Evolutionary conservation across 345 rosid species (phyloP).

Genomic region (Viola odorata): DNA sequence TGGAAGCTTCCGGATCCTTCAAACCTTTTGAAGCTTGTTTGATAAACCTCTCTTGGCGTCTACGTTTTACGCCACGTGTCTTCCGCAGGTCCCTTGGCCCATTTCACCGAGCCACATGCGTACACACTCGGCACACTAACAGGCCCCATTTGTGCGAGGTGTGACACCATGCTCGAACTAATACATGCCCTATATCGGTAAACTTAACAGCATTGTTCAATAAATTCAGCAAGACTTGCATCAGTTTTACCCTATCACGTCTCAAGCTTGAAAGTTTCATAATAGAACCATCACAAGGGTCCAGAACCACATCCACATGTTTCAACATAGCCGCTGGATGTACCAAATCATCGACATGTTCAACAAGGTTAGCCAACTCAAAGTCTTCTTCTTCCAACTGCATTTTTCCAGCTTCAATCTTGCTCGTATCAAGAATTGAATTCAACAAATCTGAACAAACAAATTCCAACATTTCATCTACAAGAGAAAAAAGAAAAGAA

Average conservation of each 20-base stretch:
- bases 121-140: slow-evolving; percentile 21
- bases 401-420: slow-evolving; percentile 80
- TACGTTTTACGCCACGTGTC: too few relatives aligned
- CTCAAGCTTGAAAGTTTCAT: slow-evolving; percentile 37
- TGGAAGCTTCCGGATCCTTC: too few relatives aligned
- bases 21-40: slow-evolving; percentile 15
- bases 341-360: slow-evolving; percentile 49
- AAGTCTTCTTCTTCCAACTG: slow-evolving; percentile 68
- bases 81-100: too few relatives aligned
- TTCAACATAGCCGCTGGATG: slow-evolving; percentile 58
- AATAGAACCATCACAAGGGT: slow-evolving; percentile 56
- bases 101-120: too few relatives aligned
- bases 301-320: slow-evolving; percentile 62
- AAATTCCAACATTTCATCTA: background rate
- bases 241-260: slow-evolving; percentile 60
- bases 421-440: slow-evolving; percentile 69
- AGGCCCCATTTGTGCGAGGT: too few relatives aligned
- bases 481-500: background rate
- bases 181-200: slow-evolving; percentile 54
- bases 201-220: slow-evolving; percentile 80
- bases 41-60: too few relatives aligned
- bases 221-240: slow-evolving; percentile 56
- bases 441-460: slow-evolving; percentile 45
- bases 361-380: slow-evolving; percentile 47
- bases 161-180: slow-evolving; percentile 53